Base-by-base conservation (phyloP, 306 rosid genomes). In the Leucaena leucocephala region DNA sequence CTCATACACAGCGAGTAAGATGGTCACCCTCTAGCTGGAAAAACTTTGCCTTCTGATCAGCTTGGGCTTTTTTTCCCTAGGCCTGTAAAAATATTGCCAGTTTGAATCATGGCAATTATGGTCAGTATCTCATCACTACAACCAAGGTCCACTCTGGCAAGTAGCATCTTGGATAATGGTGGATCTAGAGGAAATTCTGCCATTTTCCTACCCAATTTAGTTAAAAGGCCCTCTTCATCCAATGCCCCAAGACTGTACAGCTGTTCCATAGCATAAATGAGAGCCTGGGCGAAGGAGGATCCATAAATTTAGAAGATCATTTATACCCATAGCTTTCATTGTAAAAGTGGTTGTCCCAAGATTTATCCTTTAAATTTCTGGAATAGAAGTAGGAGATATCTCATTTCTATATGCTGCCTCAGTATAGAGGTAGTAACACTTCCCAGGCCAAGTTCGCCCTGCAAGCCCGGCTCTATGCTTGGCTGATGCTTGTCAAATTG, bases 11-110 rank as follows among this genome's bases (percentile, higher is more conserved):
- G 97, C 91, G 77, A 10, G 97, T 90, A 76, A 93, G 89, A 85
- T 93, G 97, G 87, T 91, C 98, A 76, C 98, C 98, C 78, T 93
- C 97, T 21, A 95, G 93, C 80, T 93, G 98, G 79, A 91, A 90
- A 85, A 91, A 93, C 78, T 90, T 93, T 81, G 93, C 95, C 76
- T 93, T 93, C 87, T 90, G 93, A 90, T 93, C 98, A 55, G 98
- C 98, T 82, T 91, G 95, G 78, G 89, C 91, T 87, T 91, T 93
- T 66, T 93, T 84, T 90, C 96, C 82, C 93, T 88, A 12, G 98
- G 96, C 87, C 96, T 83, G 87, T 91, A 91, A 79, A 91, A 93
- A 43, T 89, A 78, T 93, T 93, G n/a, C 98, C 98, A 1, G 98
- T 92, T 81, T 87, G 91, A 79, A 93, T 88, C 98, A 93, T 91